Conservation (phyloP, 1,284 basidiomycete species). For the Microstroma glucosiphilum region DNA sequence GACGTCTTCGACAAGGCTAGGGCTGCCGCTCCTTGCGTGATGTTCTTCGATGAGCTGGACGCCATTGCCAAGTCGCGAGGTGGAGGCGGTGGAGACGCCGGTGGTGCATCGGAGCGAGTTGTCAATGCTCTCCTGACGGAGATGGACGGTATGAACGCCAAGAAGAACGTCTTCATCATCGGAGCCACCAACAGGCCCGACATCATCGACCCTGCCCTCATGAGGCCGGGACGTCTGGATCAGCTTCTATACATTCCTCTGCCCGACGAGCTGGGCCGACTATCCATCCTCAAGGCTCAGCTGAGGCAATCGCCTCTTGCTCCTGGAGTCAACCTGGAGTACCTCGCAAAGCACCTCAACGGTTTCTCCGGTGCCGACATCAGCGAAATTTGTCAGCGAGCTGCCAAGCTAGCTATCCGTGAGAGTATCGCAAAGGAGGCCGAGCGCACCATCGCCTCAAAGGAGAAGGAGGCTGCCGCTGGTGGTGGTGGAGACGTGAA, state of each 20-base stretch:
- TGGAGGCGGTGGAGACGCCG: conserved; percentile 68
- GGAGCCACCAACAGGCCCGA: conserved; percentile 99
- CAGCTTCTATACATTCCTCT: conserved; percentile 54
- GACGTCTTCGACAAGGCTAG: conserved; percentile 99
- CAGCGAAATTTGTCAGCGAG: conserved; percentile 95
- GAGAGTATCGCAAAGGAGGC: conserved; percentile 93
- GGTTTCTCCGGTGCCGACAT: conserved; percentile 99
- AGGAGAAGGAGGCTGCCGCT: conserved; percentile 25
- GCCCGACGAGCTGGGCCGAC: conserved; percentile 86
- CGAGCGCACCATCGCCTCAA: conserved; percentile 63
- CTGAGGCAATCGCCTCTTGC: conserved; percentile 90
- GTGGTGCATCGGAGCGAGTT: conserved; percentile 93
- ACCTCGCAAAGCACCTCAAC: conserved; percentile 87
- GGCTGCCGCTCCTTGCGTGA: conserved; percentile 95
- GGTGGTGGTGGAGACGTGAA: conserved; percentile 51
- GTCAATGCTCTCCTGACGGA: conserved; percentile 93
- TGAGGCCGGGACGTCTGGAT: conserved; percentile 97
- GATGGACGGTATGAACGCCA: conserved; percentile 98
- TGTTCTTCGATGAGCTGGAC: conserved; percentile 99
- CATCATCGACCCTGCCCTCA: conserved; percentile 91
- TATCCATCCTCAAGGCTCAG: conserved; percentile 82
- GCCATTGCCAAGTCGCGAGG: conserved; percentile 97
- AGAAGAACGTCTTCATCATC: conserved; percentile 99
- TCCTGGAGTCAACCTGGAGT: conserved; percentile 74
- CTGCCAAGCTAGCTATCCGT: conserved; percentile 92